These are phyloP conservation scores for Pharnaceum exiguum DNA, from an alignment of 148 eudicot species.

Conservation along the genomic window DNA sequence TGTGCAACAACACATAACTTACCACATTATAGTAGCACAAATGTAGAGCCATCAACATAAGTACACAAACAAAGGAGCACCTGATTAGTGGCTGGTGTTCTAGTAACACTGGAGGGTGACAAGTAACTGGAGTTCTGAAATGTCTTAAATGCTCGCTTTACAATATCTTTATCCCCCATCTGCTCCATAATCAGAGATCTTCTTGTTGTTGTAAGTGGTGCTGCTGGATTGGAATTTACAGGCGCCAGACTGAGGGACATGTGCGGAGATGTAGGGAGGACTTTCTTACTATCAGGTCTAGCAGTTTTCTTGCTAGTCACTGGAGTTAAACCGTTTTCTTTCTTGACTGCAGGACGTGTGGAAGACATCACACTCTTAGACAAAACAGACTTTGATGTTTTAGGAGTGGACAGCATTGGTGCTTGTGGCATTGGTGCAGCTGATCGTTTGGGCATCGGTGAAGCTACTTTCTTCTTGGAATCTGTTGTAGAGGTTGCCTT, in stretches of 20 bases:
- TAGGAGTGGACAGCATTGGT: constrained; percentile 37
- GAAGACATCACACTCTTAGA: constrained; percentile 29
- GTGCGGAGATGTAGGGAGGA: constrained; percentile 58
- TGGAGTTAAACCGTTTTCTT: constrained; percentile 34
- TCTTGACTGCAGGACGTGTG: constrained; percentile 35
- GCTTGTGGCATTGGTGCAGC: constrained; percentile 35
- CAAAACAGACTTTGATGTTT: constrained; percentile 34
- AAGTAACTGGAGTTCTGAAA: constrained; percentile 44
- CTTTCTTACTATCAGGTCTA: constrained; percentile 37
- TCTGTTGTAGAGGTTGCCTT: constrained; percentile 26
- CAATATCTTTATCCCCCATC: constrained; percentile 98
- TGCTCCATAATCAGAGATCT: constrained; percentile 82
- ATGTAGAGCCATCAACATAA: not conserved
- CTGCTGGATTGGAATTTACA: constrained; percentile 34
- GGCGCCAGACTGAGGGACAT: constrained; percentile 62
- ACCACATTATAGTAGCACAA: not conserved
- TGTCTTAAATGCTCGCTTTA: constrained; percentile 79
- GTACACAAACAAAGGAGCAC: constrained; percentile 27
- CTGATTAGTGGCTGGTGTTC: constrained; percentile 34
- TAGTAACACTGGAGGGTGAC: constrained; percentile 30
- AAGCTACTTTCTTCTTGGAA: constrained; percentile 42
- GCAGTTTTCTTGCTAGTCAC: constrained; percentile 33
- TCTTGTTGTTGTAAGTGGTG: constrained; percentile 37
- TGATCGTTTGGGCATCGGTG: constrained; percentile 28
- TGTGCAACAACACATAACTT: not conserved